Evolutionary conservation across 768 basidiomycete species (phyloP), one percentile per base, ranked within the genome.

Genomic region (Pleurotus platypus): DNA sequence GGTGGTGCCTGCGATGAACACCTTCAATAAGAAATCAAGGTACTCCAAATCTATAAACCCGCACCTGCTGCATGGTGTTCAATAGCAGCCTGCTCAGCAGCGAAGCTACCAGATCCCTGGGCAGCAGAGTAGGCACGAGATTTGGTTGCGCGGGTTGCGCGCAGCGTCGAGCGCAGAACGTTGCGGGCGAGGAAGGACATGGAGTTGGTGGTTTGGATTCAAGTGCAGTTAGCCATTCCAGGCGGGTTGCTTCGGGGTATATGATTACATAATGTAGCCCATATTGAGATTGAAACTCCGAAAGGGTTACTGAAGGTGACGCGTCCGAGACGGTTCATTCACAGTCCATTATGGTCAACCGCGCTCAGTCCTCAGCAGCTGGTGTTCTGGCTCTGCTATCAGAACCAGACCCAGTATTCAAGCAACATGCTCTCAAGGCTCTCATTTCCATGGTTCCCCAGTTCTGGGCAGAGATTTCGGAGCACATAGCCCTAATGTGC

Each of bases 391-490:
- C 94, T 24, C 80, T 99, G 35, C 85, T 99, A 13, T 84, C 87
- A 40, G 97, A 99, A 72, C 90, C 89, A 55, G 91, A 95, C 62
- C 79, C 85, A 24, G 75, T 89, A 42, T 88, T 98, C 69, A 92
- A 94, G 67, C 86, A 92, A 64, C 90, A 97, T 78, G 97, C 97
- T 20, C 85, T 99, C 64, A 83, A 84, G 49, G 81, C 87, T 46
- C 80, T 99, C 54, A 89, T 85, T 66, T 75, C 83, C 13, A 82
- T 98, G 46, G 93, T 98, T 5, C 85, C 94, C 39, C 88, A 91
- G 64, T 98, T 98, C 72, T 99, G 97, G 97, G 89, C 96, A 47
- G 97, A 99, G 79, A 96, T 98, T 66, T 94, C 93, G 63, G 97
- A 99, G 72, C 85, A 91, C 68, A 88, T 98, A 64, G 83, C 89